Base-by-base conservation (phyloP, 2,329 filamentous ascomycete species). In the Fusarium setosum region DNA sequence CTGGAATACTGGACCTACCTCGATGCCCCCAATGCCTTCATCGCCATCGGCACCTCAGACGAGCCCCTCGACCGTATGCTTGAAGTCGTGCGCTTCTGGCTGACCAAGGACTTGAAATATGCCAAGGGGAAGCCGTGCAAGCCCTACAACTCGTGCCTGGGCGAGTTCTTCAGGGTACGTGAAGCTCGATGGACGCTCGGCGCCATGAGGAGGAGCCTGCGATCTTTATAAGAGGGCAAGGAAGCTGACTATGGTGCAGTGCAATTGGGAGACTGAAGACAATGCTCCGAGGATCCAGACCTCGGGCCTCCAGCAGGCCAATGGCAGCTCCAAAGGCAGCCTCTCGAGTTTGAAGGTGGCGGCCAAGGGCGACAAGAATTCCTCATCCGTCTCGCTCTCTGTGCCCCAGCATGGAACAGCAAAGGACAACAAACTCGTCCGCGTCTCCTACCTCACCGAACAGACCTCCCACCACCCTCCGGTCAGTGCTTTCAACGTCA, bases 1-100 rank as follows among this genome's bases (percentile, higher is more conserved):
- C 84, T 99, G 76, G 96, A 99, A 82, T 99, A 98, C 82, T 99
- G 96, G 96, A 96, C 96, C 74, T 99, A 99, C 75, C 85, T 99
- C 76, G 96, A 99, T 79, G 88, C 94, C 71, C 95, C 95, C 20
- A 96, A 97, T 78, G 93, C 94, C 45, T 97, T 99, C 67, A 81
- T 88, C 67, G 87, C 86, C 42, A 91, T 91, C 72, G 96, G 95
- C 72, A 95, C 95, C 72, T 96, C 95, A 17, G 92, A 98, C 71
- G 93, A 98, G 71, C 88, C 92, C 11, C 83, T 98, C 55, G 95
- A 96, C 71, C 93, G 96, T 70, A 97, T 97, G 92, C 87, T 99
- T 50, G 94, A 95, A 74, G 93, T 97, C 26, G 81, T 98, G 72
- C 90, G 94, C 61, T 99, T 98, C 80, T 99, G 96, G 96, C 97